phyloP scores from a whole-genome alignment of 1,284 basidiomycete genomes.

The Inonotus obliquus region DNA sequence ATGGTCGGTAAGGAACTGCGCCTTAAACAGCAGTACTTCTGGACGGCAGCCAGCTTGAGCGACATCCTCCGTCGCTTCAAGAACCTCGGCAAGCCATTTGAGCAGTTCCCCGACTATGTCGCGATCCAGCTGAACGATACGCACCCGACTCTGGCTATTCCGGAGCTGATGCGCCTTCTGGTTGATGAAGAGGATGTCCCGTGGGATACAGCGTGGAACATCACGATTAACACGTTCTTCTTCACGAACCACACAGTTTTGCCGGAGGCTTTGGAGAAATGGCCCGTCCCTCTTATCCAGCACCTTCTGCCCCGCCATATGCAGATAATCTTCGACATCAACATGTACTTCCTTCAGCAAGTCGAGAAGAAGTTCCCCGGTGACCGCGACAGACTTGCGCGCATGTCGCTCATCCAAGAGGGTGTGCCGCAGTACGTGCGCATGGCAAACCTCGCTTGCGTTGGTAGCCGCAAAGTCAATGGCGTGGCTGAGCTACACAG shows the following conservation, averaged over 20 bases:
- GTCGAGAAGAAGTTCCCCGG: conserved; percentile 88
- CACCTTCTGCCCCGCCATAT: conserved; percentile 79
- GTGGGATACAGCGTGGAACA: conserved; percentile 82
- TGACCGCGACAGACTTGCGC: conserved; percentile 69
- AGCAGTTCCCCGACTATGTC: conserved; percentile 77
- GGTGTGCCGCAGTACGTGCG: conserved; percentile 79
- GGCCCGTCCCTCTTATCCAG: conserved; percentile 81
- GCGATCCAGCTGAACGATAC: conserved; percentile 92
- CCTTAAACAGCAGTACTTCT: conserved; percentile 93
- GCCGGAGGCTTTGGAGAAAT: conserved; percentile 58
- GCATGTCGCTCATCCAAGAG: conserved; percentile 93
- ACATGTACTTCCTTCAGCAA: conserved; percentile 59
- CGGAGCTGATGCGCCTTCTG: conserved; percentile 89
- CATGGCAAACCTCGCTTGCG: conserved; percentile 83
- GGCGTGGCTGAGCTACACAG: conserved; percentile 91
- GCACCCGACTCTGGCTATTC: conserved; percentile 89
- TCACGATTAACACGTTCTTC: conserved; percentile 85
- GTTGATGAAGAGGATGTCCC: conserved; percentile 85
- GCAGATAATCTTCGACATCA: conserved; percentile 89
- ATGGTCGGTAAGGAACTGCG: conserved; percentile 84
- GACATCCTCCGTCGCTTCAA: conserved; percentile 86
- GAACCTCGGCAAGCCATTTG: conserved; percentile 70
- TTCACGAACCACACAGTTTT: conserved; percentile 92
- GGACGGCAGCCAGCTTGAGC: conserved; percentile 80
- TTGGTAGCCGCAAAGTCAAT: conserved; percentile 85